phyloP scores from a whole-genome alignment of 345 rosid genomes.

The Eutrema japonicum region DNA sequence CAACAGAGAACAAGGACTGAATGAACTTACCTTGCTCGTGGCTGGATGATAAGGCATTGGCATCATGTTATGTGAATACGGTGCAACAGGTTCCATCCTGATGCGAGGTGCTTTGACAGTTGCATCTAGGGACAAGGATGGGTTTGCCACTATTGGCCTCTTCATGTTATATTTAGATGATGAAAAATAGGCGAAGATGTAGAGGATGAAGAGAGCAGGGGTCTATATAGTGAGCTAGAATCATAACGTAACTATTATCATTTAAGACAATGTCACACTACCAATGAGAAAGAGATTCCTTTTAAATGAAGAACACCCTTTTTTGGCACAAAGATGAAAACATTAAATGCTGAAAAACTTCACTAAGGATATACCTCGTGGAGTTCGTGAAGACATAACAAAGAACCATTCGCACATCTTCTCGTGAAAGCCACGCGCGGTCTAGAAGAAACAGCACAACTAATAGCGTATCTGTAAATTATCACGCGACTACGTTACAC shows the following conservation, averaged over 20 bases:
- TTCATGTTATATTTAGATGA: constrained; percentile 16
- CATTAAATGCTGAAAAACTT: constrained; percentile 20
- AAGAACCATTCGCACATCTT: constrained; percentile 1
- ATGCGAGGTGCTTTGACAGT: constrained; percentile 12
- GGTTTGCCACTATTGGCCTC: background rate
- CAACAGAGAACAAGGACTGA: background rate
- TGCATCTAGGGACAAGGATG: background rate
- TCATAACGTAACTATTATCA: constrained; percentile 16
- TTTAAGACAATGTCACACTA: background rate
- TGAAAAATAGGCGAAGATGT: background rate
- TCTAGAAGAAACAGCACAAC: background rate
- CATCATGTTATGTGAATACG: background rate
- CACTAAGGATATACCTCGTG: background rate
- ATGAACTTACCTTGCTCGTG: background rate
- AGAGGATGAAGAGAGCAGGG: constrained; percentile 1
- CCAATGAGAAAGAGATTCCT: constrained; percentile 30
- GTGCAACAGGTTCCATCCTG: constrained; percentile 15
- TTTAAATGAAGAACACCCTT: background rate
- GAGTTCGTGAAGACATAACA: constrained; percentile 16
- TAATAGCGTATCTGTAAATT: background rate
- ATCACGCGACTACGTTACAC: background rate
- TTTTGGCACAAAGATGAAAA: constrained; percentile 3
- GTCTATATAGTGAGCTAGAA: constrained; percentile 8
- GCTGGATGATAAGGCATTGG: constrained; percentile 9
- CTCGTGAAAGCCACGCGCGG: constrained; percentile 7